phyloP scores from a whole-genome alignment of 768 basidiomycete genomes.

The Exidia glandulosa region DNA sequence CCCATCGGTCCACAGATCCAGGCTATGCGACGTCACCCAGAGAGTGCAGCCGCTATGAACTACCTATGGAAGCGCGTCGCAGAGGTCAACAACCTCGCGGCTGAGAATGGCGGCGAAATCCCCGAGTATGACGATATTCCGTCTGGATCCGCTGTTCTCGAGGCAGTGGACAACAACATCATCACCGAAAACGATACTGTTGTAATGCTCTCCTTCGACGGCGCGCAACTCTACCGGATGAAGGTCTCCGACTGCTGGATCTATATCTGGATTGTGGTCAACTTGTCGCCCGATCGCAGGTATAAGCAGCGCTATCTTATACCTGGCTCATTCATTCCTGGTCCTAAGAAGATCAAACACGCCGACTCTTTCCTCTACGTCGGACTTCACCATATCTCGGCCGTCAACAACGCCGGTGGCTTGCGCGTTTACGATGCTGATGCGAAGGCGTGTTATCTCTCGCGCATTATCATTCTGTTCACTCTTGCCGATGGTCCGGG shows the following conservation, averaged over 20 bases:
- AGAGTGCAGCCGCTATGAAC: background rate
- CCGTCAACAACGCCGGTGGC: slow-evolving; percentile 20
- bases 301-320: slow-evolving; percentile 23
- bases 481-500: slow-evolving; percentile 24
- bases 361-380: slow-evolving; percentile 25
- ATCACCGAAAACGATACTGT: slow-evolving; percentile 22
- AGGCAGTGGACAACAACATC: slow-evolving; percentile 5
- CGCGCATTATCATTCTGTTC: slow-evolving; percentile 12
- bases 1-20: background rate
- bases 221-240: slow-evolving; percentile 31
- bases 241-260: slow-evolving; percentile 35
- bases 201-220: slow-evolving; percentile 27
- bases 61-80: background rate
- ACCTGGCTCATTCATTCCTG: slow-evolving; percentile 22
- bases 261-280: slow-evolving; percentile 26
- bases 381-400: slow-evolving; percentile 22
- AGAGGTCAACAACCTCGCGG: background rate
- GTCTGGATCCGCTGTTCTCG: slow-evolving; percentile 19
- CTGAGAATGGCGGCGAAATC: slow-evolving; percentile 4
- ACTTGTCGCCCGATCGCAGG: slow-evolving; percentile 17
- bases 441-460: slow-evolving; percentile 7
- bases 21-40: background rate
- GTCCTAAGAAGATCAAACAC: slow-evolving; percentile 23
- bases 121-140: slow-evolving; percentile 19
- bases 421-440: slow-evolving; percentile 22